Conservation (phyloP, 164 flowering plant species). For the Brasenia schreberi region DNA sequence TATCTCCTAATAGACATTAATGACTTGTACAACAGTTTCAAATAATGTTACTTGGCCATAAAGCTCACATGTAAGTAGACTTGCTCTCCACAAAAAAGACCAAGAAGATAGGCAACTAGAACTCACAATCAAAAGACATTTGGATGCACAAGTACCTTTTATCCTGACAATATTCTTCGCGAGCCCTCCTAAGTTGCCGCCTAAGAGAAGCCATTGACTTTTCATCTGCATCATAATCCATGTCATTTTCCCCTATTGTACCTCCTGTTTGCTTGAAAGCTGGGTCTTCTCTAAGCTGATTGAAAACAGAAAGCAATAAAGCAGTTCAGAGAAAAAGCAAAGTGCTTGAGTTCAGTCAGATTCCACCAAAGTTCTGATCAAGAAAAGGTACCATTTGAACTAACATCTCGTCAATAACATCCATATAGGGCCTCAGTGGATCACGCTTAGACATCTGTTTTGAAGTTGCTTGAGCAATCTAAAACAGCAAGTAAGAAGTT, state of each 20-base stretch:
- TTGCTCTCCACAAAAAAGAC: too few species aligned
- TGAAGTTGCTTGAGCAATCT: slow-evolving; percentile 99
- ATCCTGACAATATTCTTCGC: slow-evolving; percentile 83
- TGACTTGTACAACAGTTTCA: too few species aligned
- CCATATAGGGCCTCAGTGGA: slow-evolving; percentile 89
- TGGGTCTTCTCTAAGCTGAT: slow-evolving; percentile 79
- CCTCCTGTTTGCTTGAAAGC: slow-evolving; percentile 98
- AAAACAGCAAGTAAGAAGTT: not conserved
- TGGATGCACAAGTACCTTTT: slow-evolving; percentile 44
- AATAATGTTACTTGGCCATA: too few species aligned
- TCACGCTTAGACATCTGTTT: slow-evolving; percentile 97
- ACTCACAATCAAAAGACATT: too few species aligned
- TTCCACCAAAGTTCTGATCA: not conserved
- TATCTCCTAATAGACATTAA: too few species aligned
- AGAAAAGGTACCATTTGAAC: slow-evolving; percentile 46
- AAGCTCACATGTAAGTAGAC: too few species aligned
- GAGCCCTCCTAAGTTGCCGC: slow-evolving; percentile 76
- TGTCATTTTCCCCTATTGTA: slow-evolving; percentile 88
- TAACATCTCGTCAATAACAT: slow-evolving; percentile 84
- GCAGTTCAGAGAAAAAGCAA: not conserved
- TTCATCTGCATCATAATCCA: slow-evolving; percentile 98
- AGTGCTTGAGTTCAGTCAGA: not conserved
- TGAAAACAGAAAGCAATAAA: not conserved
- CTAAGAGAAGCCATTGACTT: slow-evolving; percentile 96
- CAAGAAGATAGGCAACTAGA: too few species aligned